phyloP scores from a whole-genome alignment of 1,139 yeast species.

The Geotrichum candidum region DNA sequence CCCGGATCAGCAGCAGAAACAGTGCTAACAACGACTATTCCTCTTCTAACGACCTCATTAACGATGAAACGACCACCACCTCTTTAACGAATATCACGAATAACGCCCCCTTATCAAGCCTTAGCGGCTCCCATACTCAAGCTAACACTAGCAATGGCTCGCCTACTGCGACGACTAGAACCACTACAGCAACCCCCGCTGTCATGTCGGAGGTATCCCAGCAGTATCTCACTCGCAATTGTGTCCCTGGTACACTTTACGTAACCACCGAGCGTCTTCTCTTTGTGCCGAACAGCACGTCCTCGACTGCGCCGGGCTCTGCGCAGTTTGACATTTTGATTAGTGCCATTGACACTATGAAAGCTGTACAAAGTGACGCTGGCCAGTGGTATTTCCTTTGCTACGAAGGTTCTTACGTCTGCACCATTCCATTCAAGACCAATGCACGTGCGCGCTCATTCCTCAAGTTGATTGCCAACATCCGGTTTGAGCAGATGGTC shows the following conservation, averaged over 20 bases:
- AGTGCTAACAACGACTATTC: neutral
- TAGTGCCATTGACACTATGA: conserved; percentile 28
- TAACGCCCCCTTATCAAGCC: neutral
- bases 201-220: conserved; percentile 17
- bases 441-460: conserved; percentile 27
- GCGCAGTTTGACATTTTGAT: conserved; percentile 28
- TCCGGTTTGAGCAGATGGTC: conserved; percentile 33
- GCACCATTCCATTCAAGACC: conserved; percentile 30
- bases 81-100: neutral
- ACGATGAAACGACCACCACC: neutral
- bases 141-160: neutral
- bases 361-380: conserved; percentile 25
- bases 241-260: conserved; percentile 27
- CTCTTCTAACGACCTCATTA: neutral
- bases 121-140: neutral
- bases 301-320: conserved; percentile 3
- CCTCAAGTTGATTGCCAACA: conserved; percentile 29
- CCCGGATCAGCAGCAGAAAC: conserved; percentile 4
- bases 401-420: conserved; percentile 24
- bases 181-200: neutral
- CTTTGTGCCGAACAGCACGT: conserved; percentile 24
- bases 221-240: conserved; percentile 25
- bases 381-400: conserved; percentile 25
- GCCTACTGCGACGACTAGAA: neutral
- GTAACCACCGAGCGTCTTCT: conserved; percentile 32